These are phyloP conservation scores for Fragaria vesca DNA, from an alignment of 306 rosid genomes.

Conservation along the genomic window DNA sequence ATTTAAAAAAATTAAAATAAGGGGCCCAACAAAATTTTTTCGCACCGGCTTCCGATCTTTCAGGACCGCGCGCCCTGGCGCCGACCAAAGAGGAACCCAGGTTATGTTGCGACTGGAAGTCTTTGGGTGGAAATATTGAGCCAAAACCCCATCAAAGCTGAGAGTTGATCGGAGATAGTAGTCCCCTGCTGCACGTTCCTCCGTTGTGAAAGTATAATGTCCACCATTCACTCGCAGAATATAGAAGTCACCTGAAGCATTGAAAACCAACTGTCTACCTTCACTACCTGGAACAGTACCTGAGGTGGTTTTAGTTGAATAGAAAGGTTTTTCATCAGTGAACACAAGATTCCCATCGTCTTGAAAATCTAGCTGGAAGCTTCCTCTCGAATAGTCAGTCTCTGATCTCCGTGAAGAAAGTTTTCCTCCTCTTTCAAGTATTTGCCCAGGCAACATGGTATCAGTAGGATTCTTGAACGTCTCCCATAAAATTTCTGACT, in stretches of 20 bases:
- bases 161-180: slow-evolving; percentile 37
- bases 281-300: not conserved
- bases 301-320: not conserved
- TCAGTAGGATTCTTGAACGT: slow-evolving; percentile 24
- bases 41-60: too few species aligned
- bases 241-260: slow-evolving; percentile 31
- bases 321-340: slow-evolving; percentile 2
- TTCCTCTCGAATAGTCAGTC: slow-evolving; percentile 26
- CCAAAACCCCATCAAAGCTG: slow-evolving; percentile 45
- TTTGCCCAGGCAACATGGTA: slow-evolving; percentile 38
- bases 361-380: slow-evolving; percentile 18
- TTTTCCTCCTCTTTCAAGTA: not conserved
- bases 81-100: too few species aligned
- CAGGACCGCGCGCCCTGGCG: too few species aligned
- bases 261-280: slow-evolving; percentile 35
- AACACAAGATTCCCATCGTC: slow-evolving; percentile 24
- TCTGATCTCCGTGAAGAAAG: slow-evolving; percentile 36
- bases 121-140: slow-evolving; percentile 29
- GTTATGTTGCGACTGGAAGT: not conserved
- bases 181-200: not conserved
- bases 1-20: too few species aligned
- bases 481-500: slow-evolving; percentile 19
- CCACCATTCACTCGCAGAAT: slow-evolving; percentile 27
- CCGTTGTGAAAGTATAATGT: not conserved
- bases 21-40: too few species aligned